These are phyloP conservation scores for Talaromyces sp. DNA, from an alignment of 2,329 filamentous ascomycete species.

Conservation along the genomic window DNA sequence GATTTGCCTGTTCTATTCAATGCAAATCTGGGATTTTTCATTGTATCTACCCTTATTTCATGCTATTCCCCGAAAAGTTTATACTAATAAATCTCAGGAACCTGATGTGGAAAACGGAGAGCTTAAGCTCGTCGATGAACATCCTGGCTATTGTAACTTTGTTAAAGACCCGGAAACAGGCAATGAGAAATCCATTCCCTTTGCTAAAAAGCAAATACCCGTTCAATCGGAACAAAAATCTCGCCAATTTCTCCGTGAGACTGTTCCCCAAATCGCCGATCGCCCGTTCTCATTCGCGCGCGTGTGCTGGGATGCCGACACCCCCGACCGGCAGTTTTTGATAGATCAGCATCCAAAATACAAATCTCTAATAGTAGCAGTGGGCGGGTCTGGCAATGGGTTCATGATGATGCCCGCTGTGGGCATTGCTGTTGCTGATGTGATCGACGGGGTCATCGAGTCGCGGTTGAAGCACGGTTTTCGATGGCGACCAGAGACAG, in stretches of 20 bases:
- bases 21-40: slow-evolving; percentile 45
- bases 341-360: slow-evolving; percentile 46
- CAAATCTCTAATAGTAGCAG: slow-evolving; percentile 40
- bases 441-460: slow-evolving; percentile 40
- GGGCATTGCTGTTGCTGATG: slow-evolving; percentile 44
- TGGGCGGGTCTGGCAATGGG: slow-evolving; percentile 46
- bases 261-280: slow-evolving; percentile 47
- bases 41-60: slow-evolving; percentile 14
- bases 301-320: slow-evolving; percentile 55
- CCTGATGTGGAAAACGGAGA: slow-evolving; percentile 34
- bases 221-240: slow-evolving; percentile 42
- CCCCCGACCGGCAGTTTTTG: slow-evolving; percentile 48
- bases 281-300: slow-evolving; percentile 47
- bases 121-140: slow-evolving; percentile 44
- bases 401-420: slow-evolving; percentile 49
- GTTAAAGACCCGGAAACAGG: slow-evolving; percentile 20
- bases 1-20: slow-evolving; percentile 47
- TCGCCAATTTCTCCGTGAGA: slow-evolving; percentile 44
- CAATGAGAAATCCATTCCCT: slow-evolving; percentile 29
- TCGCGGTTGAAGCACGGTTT: slow-evolving; percentile 36
- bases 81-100: slow-evolving; percentile 20
- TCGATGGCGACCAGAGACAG: slow-evolving; percentile 48
- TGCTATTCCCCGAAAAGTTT: neutral
- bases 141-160: slow-evolving; percentile 51
- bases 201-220: slow-evolving; percentile 40